Conservation (phyloP, 257 asterid genomes). For the Solanum microdontum region DNA sequence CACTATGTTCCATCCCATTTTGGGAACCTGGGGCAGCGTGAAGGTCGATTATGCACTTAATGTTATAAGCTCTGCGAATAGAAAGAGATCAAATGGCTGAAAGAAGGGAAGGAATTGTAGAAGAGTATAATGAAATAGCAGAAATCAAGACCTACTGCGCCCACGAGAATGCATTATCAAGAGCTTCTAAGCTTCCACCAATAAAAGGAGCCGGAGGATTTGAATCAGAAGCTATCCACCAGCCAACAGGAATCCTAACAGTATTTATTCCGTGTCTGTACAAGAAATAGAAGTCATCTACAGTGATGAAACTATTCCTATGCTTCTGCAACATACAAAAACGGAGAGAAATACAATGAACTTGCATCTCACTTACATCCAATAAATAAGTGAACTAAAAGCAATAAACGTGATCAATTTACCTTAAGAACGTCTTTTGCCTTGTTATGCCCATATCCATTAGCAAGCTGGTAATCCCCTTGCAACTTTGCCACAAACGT, state of each 20-base stretch:
- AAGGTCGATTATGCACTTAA: slow-evolving; percentile 76
- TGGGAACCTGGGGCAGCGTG: slow-evolving; percentile 92
- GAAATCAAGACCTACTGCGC: slow-evolving; percentile 47
- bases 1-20: slow-evolving; percentile 84
- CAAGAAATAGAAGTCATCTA: slow-evolving; percentile 59
- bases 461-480: slow-evolving; percentile 82
- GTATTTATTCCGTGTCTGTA: slow-evolving; percentile 62
- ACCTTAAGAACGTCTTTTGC: slow-evolving; percentile 60
- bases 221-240: slow-evolving; percentile 86
- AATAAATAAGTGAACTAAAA: neutral
- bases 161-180: slow-evolving; percentile 82
- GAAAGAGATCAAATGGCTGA: neutral
- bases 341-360: neutral
- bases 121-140: neutral
- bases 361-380: neutral
- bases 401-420: neutral
- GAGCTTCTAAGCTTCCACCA: slow-evolving; percentile 63
- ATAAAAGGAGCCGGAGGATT: slow-evolving; percentile 67
- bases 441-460: slow-evolving; percentile 61
- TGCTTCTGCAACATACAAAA: slow-evolving; percentile 47
- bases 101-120: neutral
- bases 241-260: slow-evolving; percentile 84
- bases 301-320: slow-evolving; percentile 52
- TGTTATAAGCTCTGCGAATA: slow-evolving; percentile 40
- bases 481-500: slow-evolving; percentile 42